A percentile compares a stretch with the other conserved stretches of the same genome.
Evolutionary conservation across 768 basidiomycete species (phyloP).

Genomic region (Strobilomyces dryophilus): DNA sequence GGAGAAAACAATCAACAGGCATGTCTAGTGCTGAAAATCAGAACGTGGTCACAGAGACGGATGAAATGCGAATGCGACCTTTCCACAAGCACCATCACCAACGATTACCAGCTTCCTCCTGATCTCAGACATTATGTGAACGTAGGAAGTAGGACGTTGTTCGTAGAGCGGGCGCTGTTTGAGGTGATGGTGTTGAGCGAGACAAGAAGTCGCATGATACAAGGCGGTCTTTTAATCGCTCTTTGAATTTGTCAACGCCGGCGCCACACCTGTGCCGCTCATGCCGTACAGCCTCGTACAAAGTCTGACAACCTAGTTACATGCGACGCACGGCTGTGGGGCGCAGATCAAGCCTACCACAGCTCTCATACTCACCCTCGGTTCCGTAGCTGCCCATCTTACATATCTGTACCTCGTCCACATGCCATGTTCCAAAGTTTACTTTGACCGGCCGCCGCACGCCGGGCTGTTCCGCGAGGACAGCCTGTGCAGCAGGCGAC

Average conservation of each 20-base stretch:
- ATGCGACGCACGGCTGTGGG: not conserved
- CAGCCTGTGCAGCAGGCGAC: slow-evolving; percentile 21
- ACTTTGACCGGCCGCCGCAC: slow-evolving; percentile 30
- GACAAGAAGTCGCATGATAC: slow-evolving; percentile 37
- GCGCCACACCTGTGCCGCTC: slow-evolving; percentile 31
- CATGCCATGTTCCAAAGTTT: slow-evolving; percentile 49
- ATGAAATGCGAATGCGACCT: slow-evolving; percentile 46
- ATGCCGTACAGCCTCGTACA: slow-evolving; percentile 13
- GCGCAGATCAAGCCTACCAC: slow-evolving; percentile 17
- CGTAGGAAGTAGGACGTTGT: slow-evolving; percentile 32
- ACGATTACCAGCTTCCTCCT: slow-evolving; percentile 99
- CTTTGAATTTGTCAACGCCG: slow-evolving; percentile 26
- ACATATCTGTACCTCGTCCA: slow-evolving; percentile 61
- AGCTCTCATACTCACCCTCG: slow-evolving; percentile 59
- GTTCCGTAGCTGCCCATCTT: slow-evolving; percentile 65
- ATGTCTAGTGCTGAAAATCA: slow-evolving; percentile 54
- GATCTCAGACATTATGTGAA: slow-evolving; percentile 84
- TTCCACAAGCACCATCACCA: slow-evolving; percentile 96
- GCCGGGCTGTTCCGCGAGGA: slow-evolving; percentile 3
- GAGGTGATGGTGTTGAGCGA: slow-evolving; percentile 36
- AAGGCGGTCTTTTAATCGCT: slow-evolving; percentile 32
- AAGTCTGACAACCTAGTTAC: not conserved
- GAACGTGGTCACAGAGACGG: slow-evolving; percentile 10
- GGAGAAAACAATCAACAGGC: slow-evolving; percentile 92
- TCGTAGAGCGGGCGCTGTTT: slow-evolving; percentile 34